Evolutionary conservation across 2,329 filamentous ascomycete genomes (phyloP).

Genomic region (Xylariaceae sp.): DNA sequence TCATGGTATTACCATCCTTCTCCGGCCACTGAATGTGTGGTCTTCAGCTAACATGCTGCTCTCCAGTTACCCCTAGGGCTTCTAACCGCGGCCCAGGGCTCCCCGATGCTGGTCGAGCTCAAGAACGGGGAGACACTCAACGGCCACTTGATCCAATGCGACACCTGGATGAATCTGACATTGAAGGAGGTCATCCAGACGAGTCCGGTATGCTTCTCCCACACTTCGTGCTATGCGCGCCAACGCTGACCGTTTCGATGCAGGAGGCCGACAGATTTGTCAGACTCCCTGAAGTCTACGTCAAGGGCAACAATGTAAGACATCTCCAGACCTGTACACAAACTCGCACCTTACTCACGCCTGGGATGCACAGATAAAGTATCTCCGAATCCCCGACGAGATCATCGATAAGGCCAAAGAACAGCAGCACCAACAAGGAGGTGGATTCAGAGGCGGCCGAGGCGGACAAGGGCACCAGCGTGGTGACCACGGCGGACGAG

Average conservation of each 20-base stretch:
- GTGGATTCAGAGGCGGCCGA: slow-evolving; percentile 62
- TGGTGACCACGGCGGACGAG: slow-evolving; percentile 55
- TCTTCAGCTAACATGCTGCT: slow-evolving; percentile 13
- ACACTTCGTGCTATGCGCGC: not conserved
- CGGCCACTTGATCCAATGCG: slow-evolving; percentile 91
- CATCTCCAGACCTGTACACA: slow-evolving; percentile 8
- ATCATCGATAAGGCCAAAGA: slow-evolving; percentile 94
- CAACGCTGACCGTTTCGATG: slow-evolving; percentile 15
- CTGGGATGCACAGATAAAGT: slow-evolving; percentile 75
- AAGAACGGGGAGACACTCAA: slow-evolving; percentile 78
- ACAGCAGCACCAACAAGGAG: slow-evolving; percentile 68
- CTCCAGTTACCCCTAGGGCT: slow-evolving; percentile 69
- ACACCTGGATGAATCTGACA: slow-evolving; percentile 99
- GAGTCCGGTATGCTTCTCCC: slow-evolving; percentile 57
- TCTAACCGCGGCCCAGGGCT: slow-evolving; percentile 91
- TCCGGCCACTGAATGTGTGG: no score
- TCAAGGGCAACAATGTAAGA: slow-evolving; percentile 93
- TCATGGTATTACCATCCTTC: no score
- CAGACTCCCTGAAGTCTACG: slow-evolving; percentile 87
- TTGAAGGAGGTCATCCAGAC: slow-evolving; percentile 97
- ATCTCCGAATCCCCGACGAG: slow-evolving; percentile 91
- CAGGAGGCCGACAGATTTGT: slow-evolving; percentile 92
- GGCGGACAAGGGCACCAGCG: slow-evolving; percentile 45
- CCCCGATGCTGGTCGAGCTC: slow-evolving; percentile 66
- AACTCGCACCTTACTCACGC: slow-evolving; percentile 17